A percentile compares a stretch with the other conserved stretches of the same genome.
Conservation (phyloP, 768 basidiomycete species). For the Podaxis rugospora region DNA sequence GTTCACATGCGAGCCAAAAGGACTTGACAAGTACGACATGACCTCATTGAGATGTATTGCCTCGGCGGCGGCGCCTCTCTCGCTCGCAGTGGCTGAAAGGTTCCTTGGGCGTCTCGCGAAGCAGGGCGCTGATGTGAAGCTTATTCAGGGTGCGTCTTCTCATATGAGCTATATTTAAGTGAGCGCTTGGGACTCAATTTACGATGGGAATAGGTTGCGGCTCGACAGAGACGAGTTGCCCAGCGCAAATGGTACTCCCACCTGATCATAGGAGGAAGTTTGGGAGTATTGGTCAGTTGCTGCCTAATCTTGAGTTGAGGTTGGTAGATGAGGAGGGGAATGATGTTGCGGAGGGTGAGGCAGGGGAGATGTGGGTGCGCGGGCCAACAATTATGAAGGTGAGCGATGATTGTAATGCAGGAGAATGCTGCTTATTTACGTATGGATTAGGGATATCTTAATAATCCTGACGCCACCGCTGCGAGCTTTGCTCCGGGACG, state of each 20-base stretch:
- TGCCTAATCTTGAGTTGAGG: conserved; percentile 57
- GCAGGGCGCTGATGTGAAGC: conserved; percentile 11
- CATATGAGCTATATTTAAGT: neutral
- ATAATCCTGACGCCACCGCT: conserved; percentile 53
- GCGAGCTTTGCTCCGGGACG: conserved; percentile 52
- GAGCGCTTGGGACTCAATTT: neutral
- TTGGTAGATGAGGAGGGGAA: conserved; percentile 42
- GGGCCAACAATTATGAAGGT: conserved; percentile 68
- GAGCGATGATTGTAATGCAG: neutral
- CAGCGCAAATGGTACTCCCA: conserved; percentile 36
- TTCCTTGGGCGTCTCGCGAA: conserved; percentile 21
- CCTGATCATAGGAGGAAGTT: conserved; percentile 34
- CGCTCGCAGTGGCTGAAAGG: conserved; percentile 39
- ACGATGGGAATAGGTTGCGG: conserved; percentile 38
- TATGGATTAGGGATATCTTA: conserved; percentile 49
- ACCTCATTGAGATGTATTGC: conserved; percentile 41
- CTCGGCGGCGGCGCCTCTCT: conserved; percentile 66
- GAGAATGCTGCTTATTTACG: neutral
- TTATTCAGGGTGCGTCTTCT: conserved; percentile 18
- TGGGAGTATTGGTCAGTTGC: conserved; percentile 51
- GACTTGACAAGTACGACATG: conserved; percentile 47
- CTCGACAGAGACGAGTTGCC: conserved; percentile 62
- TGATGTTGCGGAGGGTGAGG: conserved; percentile 35
- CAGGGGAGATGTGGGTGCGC: conserved; percentile 67
- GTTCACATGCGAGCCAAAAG: conserved; percentile 19